phyloP scores from a whole-genome alignment of 1,284 basidiomycete genomes.

The Ustilago cynodontis region DNA sequence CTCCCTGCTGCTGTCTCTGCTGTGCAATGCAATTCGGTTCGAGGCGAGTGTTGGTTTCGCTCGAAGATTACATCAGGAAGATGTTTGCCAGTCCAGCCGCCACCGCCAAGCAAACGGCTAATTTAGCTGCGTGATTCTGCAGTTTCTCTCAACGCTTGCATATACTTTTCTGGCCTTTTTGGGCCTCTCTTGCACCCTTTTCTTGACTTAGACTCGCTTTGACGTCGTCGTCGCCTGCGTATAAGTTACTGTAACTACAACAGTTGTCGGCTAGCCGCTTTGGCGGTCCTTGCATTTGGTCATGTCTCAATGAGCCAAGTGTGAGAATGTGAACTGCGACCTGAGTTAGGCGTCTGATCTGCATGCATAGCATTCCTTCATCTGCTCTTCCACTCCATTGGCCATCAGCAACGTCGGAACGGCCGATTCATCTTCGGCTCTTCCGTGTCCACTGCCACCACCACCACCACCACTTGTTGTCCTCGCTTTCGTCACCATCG shows the following conservation, averaged over 20 bases:
- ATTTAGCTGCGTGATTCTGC: not conserved
- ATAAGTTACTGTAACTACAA: too few species aligned
- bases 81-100: conserved; percentile 3
- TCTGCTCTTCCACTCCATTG: too few species aligned
- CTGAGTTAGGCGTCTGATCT: too few species aligned
- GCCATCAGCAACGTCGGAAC: too few species aligned
- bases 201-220: not conserved
- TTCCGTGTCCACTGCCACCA: not conserved
- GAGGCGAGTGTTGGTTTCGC: too few species aligned
- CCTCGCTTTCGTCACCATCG: not conserved
- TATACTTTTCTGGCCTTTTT: not conserved
- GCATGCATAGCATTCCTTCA: too few species aligned
- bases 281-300: not conserved
- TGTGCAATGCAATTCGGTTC: too few species aligned
- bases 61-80: too few species aligned
- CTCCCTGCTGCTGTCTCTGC: not conserved
- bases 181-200: too few species aligned
- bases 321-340: too few species aligned
- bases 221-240: not conserved
- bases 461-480: not conserved
- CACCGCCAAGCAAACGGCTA: conserved; percentile 6
- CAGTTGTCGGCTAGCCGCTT: not conserved
- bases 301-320: too few species aligned
- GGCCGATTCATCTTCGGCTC: not conserved
- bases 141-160: not conserved